phyloP scores from a whole-genome alignment of 495 filamentous ascomycete species.

The Aspergillus indologenus region DNA sequence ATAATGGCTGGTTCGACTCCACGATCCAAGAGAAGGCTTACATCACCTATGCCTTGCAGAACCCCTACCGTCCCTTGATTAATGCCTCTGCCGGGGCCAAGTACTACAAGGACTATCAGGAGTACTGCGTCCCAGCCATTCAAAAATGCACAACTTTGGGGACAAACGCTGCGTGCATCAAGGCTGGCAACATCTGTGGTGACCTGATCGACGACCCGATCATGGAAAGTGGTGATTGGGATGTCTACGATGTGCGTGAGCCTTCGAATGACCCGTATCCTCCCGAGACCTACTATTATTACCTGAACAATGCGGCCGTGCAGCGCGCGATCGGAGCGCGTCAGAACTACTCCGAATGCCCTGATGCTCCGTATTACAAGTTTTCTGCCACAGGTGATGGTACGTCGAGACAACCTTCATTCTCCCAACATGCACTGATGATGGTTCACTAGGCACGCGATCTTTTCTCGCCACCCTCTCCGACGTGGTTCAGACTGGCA shows the following conservation, averaged over 20 bases:
- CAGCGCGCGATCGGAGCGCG: conserved; percentile 51
- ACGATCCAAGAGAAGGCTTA: conserved; percentile 49
- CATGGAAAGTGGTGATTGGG: conserved; percentile 31
- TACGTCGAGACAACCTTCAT: conserved; percentile 19
- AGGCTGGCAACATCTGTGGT: conserved; percentile 44
- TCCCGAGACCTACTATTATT: conserved; percentile 45
- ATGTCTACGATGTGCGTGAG: conserved; percentile 52
- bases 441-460: conserved; percentile 30
- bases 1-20: conserved; percentile 56
- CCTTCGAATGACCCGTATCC: conserved; percentile 45
- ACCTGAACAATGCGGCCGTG: conserved; percentile 38
- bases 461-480: conserved; percentile 49
- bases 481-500: conserved; percentile 44
- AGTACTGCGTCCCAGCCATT: conserved; percentile 39
- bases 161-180: conserved; percentile 36
- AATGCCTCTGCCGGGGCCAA: conserved; percentile 35
- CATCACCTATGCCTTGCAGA: conserved; percentile 51
- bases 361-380: conserved; percentile 35
- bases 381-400: conserved; percentile 48
- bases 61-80: conserved; percentile 51
- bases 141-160: conserved; percentile 35
- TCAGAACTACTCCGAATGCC: conserved; percentile 46
- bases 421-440: background rate
- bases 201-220: conserved; percentile 43
- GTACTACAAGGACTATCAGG: conserved; percentile 37